Percentiles rank a stretch among this genome's conserved stretches.
Conservation (phyloP, 805 yeast genomes). For the Sungouiozyma ichnusensis region DNA sequence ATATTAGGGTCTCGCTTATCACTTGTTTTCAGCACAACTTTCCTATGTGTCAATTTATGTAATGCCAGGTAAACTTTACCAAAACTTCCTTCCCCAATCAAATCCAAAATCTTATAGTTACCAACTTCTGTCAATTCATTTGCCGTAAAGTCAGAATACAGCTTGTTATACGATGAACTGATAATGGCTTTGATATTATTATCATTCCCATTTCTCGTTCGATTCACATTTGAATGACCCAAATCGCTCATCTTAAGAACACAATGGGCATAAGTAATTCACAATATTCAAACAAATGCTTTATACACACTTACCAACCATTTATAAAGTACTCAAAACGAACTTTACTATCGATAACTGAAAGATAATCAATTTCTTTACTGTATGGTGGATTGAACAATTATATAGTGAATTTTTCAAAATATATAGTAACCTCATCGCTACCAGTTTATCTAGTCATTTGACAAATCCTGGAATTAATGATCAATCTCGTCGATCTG, state of each 20-base stretch:
- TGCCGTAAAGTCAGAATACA: conserved; percentile 39
- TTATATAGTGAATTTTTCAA: not conserved
- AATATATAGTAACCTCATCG: not conserved
- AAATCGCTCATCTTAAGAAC: not conserved
- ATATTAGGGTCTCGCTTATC: conserved; percentile 69
- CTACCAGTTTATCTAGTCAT: not conserved
- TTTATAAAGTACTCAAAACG: too few species aligned
- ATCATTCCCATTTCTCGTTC: conserved; percentile 13
- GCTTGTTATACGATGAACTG: conserved; percentile 54
- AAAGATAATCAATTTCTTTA: not conserved
- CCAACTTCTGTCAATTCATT: conserved; percentile 60
- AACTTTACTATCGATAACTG: not conserved
- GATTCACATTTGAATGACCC: not conserved
- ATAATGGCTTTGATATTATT: conserved; percentile 30
- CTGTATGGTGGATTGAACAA: not conserved
- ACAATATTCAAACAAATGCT: too few species aligned
- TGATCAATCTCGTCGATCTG: not conserved
- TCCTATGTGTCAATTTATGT: conserved; percentile 63
- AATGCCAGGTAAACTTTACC: conserved; percentile 83
- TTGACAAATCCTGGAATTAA: not conserved
- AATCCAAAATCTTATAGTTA: conserved; percentile 59
- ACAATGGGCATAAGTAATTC: not conserved
- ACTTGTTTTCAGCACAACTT: conserved; percentile 79
- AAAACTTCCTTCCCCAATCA: conserved; percentile 86
- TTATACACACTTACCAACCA: too few species aligned